Conservation (phyloP, 345 rosid genomes). For the Eutrema yunnanense region DNA sequence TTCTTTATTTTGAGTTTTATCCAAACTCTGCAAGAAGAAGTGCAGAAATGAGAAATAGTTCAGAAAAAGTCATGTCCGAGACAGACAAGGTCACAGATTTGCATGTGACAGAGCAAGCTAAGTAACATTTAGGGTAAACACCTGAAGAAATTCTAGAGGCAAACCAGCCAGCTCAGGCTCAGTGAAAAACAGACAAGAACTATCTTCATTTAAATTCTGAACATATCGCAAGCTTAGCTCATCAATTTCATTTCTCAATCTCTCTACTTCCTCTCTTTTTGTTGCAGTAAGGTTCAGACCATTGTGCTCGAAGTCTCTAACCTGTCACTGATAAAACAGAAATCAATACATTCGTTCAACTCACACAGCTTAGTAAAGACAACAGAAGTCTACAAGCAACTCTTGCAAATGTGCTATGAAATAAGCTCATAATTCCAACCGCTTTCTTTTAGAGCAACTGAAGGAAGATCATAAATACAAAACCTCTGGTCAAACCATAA, state of each 20-base stretch:
- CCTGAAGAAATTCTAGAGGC: conserved; percentile 76
- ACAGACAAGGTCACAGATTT: background rate
- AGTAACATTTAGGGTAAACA: conserved; percentile 14
- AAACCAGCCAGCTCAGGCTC: conserved; percentile 74
- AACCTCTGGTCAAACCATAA: background rate
- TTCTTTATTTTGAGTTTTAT: conserved; percentile 52
- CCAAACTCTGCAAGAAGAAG: conserved; percentile 55
- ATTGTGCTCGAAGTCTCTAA: conserved; percentile 81
- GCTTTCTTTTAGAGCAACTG: background rate
- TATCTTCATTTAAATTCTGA: conserved; percentile 68
- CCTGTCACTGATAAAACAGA: conserved; percentile 80
- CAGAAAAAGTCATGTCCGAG: background rate
- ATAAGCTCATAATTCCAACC: background rate
- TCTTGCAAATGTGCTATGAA: background rate
- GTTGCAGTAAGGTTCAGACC: conserved; percentile 79
- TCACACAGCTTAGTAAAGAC: background rate
- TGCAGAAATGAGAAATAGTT: background rate
- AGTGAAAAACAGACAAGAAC: conserved; percentile 51
- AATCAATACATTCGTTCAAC: conserved; percentile 35
- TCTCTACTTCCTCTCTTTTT: conserved; percentile 75
- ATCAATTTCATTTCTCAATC: conserved; percentile 63
- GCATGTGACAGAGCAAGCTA: conserved; percentile 1
- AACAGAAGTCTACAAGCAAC: background rate
- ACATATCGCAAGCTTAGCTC: conserved; percentile 66
- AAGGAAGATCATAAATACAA: background rate